Percentiles rank a stretch among this genome's conserved stretches.
phyloP scores from a whole-genome alignment of 2,329 filamentous ascomycete genomes.

The Berkeleyomyces basicola region DNA sequence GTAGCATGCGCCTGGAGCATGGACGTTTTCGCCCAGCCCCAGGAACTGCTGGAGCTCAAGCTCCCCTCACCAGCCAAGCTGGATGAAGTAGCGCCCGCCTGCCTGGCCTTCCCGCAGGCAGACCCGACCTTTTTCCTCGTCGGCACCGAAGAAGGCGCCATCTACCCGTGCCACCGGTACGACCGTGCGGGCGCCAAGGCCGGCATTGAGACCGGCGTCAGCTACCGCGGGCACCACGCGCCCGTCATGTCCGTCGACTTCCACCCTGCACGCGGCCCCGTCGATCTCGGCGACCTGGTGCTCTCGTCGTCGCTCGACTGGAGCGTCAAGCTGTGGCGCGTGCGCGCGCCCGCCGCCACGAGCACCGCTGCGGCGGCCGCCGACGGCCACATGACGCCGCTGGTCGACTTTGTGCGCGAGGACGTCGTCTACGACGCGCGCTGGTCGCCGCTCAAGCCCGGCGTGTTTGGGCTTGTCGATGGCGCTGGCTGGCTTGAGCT shows the following conservation, averaged over 20 bases:
- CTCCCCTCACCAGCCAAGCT: constrained; percentile 67
- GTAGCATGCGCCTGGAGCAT: constrained; percentile 95
- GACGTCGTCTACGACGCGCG: constrained; percentile 92
- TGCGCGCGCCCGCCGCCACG: constrained; percentile 61
- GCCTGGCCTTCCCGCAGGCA: constrained; percentile 82
- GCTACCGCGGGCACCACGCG: constrained; percentile 78
- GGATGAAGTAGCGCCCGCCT: constrained; percentile 88
- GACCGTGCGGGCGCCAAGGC: constrained; percentile 95
- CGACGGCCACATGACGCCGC: constrained; percentile 45
- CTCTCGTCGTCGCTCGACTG: constrained; percentile 88
- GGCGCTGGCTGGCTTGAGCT: constrained; percentile 83
- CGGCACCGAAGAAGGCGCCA: constrained; percentile 89
- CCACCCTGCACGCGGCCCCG: constrained; percentile 77
- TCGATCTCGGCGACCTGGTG: constrained; percentile 87
- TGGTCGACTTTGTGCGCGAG: constrained; percentile 83
- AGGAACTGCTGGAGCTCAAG: constrained; percentile 78
- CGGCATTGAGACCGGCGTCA: constrained; percentile 75
- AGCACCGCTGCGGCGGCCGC: constrained; percentile 34
- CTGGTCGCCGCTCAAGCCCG: constrained; percentile 89
- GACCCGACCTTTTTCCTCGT: constrained; percentile 97
- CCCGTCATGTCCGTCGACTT: constrained; percentile 95
- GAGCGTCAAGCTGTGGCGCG: constrained; percentile 95
- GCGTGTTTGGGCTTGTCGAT: constrained; percentile 87
- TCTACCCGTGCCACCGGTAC: constrained; percentile 93
- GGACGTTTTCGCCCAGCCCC: constrained; percentile 92